These are phyloP conservation scores for Myrmaecium sp. DNA, from an alignment of 2,329 filamentous ascomycete genomes.

Conservation along the genomic window DNA sequence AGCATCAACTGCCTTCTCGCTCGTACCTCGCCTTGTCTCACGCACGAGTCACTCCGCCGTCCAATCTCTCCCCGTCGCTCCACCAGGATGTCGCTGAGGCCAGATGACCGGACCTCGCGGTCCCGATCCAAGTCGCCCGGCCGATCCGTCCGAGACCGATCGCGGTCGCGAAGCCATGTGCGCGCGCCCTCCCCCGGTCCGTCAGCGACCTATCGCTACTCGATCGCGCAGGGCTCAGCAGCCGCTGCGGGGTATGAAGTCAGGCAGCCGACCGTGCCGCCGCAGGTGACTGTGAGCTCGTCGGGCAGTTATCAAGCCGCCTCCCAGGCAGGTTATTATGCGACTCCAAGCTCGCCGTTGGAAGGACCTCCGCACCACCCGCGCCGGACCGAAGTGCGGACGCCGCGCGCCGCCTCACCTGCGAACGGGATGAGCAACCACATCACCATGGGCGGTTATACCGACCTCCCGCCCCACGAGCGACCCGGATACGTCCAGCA, in stretches of 20 bases:
- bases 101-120: constrained; percentile 23
- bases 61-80: too few species aligned
- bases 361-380: too few species aligned
- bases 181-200: constrained; percentile 18
- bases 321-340: constrained; percentile 4
- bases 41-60: background rate
- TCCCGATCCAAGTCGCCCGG: constrained; percentile 26
- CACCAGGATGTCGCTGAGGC: constrained; percentile 22
- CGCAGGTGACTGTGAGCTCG: constrained; percentile 2
- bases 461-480: constrained; percentile 27
- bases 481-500: constrained; percentile 21
- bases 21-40: background rate
- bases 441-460: constrained; percentile 28
- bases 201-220: constrained; percentile 9
- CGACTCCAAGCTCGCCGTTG: constrained; percentile 3
- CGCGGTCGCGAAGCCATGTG: constrained; percentile 23
- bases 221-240: constrained; percentile 7
- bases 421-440: too few species aligned
- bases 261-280: constrained; percentile 19
- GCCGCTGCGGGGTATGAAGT: constrained; percentile 21
- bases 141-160: constrained; percentile 15
- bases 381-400: too few species aligned
- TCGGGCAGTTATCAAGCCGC: background rate
- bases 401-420: too few species aligned
- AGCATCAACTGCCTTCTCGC: too few species aligned